Evolutionary conservation across 1,284 basidiomycete species (phyloP).

Genomic region (Amylostereum chailletii): DNA sequence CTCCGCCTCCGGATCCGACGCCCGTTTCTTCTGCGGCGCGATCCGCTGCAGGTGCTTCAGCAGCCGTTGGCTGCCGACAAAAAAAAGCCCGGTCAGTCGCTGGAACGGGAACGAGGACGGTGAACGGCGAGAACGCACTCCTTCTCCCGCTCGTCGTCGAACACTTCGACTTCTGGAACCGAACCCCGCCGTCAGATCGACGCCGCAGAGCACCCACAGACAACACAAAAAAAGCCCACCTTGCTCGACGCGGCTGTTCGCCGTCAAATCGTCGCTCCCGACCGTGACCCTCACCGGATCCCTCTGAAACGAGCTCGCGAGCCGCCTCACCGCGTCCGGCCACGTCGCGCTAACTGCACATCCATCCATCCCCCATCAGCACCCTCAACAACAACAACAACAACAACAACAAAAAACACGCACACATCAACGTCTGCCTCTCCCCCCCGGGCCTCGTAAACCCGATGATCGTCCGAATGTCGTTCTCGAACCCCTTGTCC

Average conservation of each 20-base stretch:
- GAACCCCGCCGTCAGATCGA: not conserved
- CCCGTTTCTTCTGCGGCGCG: slow-evolving; percentile 53
- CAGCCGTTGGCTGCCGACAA: slow-evolving; percentile 50
- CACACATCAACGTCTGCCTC: slow-evolving; percentile 91
- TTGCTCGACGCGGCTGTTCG: slow-evolving; percentile 87
- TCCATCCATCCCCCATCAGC: slow-evolving; percentile 3
- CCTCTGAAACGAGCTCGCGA: slow-evolving; percentile 88
- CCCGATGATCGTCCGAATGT: slow-evolving; percentile 89
- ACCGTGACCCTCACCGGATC: slow-evolving; percentile 89
- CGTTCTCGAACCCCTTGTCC: slow-evolving; percentile 98
- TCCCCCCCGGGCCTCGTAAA: slow-evolving; percentile 57
- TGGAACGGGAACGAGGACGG: no score
- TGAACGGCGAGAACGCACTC: slow-evolving; percentile 58
- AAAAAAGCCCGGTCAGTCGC: no score
- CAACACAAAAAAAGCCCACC: slow-evolving; percentile 15
- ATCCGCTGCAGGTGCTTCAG: slow-evolving; percentile 52
- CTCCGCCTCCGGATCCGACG: slow-evolving; percentile 36
- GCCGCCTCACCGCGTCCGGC: slow-evolving; percentile 90
- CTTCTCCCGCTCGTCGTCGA: slow-evolving; percentile 83
- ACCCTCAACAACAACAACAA: not conserved
- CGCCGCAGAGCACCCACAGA: no score
- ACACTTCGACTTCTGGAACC: slow-evolving; percentile 66
- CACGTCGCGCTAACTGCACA: slow-evolving; percentile 89
- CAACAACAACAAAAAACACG: slow-evolving; percentile 21
- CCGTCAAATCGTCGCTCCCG: slow-evolving; percentile 90